These are phyloP conservation scores for Rhexocercosporidium sp. DNA, from an alignment of 2,329 filamentous ascomycete species.

Conservation along the genomic window DNA sequence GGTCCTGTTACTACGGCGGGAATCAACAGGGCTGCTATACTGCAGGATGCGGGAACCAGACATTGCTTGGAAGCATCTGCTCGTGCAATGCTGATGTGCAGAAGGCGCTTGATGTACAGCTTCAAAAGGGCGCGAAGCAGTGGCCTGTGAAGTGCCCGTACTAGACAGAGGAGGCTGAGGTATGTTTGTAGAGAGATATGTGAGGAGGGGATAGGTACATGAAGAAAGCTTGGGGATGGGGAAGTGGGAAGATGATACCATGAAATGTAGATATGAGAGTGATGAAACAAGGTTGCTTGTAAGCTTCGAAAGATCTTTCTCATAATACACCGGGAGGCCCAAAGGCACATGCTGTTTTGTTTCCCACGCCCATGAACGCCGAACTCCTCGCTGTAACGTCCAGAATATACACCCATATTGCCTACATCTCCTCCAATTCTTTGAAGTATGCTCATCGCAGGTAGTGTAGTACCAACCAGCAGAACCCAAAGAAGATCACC, in stretches of 20 bases:
- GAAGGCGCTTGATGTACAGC: constrained; percentile 22
- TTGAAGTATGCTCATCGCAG: constrained; percentile 58
- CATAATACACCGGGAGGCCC: not conserved
- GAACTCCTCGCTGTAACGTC: constrained; percentile 32
- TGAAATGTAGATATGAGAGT: constrained; percentile 1
- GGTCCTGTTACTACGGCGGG: constrained; percentile 18
- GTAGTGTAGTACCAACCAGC: constrained; percentile 88
- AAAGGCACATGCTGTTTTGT: not conserved
- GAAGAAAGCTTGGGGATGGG: not conserved
- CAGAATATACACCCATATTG: constrained; percentile 4
- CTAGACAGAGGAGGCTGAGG: not conserved
- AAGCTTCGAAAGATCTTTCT: not conserved
- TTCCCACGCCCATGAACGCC: constrained; percentile 20
- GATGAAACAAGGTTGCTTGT: not conserved
- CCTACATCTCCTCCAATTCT: not conserved
- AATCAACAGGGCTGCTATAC: constrained; percentile 19
- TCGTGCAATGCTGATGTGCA: constrained; percentile 29
- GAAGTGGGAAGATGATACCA: not conserved
- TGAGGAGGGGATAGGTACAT: not conserved
- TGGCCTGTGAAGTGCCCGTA: constrained; percentile 29
- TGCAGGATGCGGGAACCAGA: constrained; percentile 17
- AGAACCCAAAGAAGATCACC: constrained; percentile 86
- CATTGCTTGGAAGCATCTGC: constrained; percentile 17
- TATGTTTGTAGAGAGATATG: not conserved
- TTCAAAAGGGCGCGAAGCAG: constrained; percentile 17